phyloP scores from a whole-genome alignment of 768 basidiomycete species.

The Lactarius evosmus region DNA sequence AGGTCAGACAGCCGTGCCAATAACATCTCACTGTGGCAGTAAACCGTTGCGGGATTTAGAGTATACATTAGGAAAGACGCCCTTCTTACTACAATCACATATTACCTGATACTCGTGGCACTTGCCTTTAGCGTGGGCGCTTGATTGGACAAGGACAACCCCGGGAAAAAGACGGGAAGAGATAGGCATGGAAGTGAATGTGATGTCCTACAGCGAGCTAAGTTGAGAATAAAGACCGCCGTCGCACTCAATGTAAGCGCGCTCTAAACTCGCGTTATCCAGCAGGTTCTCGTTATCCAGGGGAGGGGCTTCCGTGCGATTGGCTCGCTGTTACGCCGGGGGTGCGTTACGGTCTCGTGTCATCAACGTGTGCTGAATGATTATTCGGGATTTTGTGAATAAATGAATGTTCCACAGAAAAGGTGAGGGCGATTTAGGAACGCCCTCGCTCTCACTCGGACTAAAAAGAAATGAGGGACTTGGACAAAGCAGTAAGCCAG shows the following conservation, averaged over 20 bases:
- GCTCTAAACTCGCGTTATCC: conserved; percentile 20
- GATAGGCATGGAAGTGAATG: conserved; percentile 17
- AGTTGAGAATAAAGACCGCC: conserved; percentile 14
- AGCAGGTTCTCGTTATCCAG: conserved; percentile 23
- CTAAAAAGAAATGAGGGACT: conserved; percentile 8
- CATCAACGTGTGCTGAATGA: conserved; percentile 22
- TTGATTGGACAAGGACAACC: conserved; percentile 1
- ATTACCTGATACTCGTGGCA: conserved; percentile 25
- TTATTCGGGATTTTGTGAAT: conserved; percentile 6
- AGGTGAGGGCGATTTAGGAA: conserved; percentile 6
- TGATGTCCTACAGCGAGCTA: neutral
- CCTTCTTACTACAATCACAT: conserved; percentile 23
- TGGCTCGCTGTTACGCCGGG: conserved; percentile 20
- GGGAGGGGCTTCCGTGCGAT: conserved; percentile 10
- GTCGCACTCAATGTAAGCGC: conserved; percentile 11
- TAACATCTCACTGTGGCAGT: conserved; percentile 19
- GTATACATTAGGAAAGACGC: conserved; percentile 11
- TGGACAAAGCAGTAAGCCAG: conserved; percentile 15
- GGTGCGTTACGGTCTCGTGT: conserved; percentile 24
- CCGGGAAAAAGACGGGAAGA: neutral
- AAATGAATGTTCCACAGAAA: conserved; percentile 24
- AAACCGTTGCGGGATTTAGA: conserved; percentile 19
- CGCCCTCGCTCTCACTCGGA: neutral
- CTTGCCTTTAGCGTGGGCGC: conserved; percentile 13
- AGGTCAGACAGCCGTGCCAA: conserved; percentile 20